Base-by-base conservation (phyloP, 208 protist species). In the Novymonas esmeraldas region DNA sequence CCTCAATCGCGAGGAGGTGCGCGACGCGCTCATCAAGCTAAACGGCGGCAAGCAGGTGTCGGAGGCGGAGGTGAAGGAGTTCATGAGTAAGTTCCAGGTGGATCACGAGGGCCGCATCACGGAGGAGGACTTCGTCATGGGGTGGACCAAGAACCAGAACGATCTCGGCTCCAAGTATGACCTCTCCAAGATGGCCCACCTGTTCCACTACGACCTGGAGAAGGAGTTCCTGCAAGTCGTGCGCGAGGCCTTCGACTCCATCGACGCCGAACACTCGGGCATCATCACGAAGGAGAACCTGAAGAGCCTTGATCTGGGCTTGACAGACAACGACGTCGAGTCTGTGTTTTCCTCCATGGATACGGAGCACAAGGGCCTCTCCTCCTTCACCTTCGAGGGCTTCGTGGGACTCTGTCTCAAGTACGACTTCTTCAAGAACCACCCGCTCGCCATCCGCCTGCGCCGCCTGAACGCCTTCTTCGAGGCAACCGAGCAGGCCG, bases 1-100 rank as follows among this genome's bases (percentile, higher is more conserved):
- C 63, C 83, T 97, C 51, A 81, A 89, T 64, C 65, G 60, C 34
- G 81, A 82, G 38, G 89, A 97, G 71, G 76, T 97, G 28, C 89
- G 92, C 48, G 92, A 97, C 63, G 87, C 89, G 20, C 78, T 97
- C 24, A 95, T 97, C 45, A 95, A 97, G 84, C 73, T 97, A 11
- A 94, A 95, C 62, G 73, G 82, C 50, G 67, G 79, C 55, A 28
- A 75, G 26, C 64, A 68, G 20, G 85, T 94, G 18, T 82, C 85
- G 6, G 78, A 87, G 44, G 44, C 86, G 55, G 87, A 97, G 71
- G 81, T 97, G 49, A 62, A 72, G 16, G 68, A 77, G 18, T 93
- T 97, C 55, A 90, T 95, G 84, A 79, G 64, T 48, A 91, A 89
- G 71, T 97, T 97, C 65, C 61, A 76, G 42, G 69, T 89, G 13